Base-by-base conservation (phyloP, 164 flowering plant genomes). In the Magnolia changhungtana region DNA sequence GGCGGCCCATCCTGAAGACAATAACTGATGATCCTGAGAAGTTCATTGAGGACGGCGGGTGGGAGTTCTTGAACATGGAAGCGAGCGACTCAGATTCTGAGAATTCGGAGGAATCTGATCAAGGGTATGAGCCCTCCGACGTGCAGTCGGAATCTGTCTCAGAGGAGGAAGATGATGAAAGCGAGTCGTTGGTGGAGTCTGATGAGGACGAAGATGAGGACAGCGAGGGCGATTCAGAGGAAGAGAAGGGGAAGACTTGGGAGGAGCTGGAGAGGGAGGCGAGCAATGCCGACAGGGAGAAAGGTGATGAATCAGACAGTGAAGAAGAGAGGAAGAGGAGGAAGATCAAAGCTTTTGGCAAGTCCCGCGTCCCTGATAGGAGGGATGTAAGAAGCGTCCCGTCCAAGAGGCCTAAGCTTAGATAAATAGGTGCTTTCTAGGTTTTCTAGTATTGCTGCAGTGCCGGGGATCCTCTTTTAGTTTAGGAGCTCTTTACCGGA, bases 201-300 rank as follows among this genome's bases (percentile, higher is more conserved):
- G 96, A 90, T 27, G 93, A 91, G 27, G 95, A 89, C 4, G 91
- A 86, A 63, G 94, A 89, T 19, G 95, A 91, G 66, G 92, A 81
- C 10, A 79, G 86, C 0, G 97, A 88, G 52, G 94, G 87, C 63
- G 91, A 79, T 4, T 88, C 86, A 0, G 96, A 88, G 79, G 98
- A 93, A 72, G 93, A 91, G 52, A 74, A 91, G 69, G 98, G 94
- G 9, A 90, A 89, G 81, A 89, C 94, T 9, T 91, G 98, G 98
- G 94, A 93, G 67, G 98, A 93, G 88, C 81, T 93, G 80, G 96
- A 93, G 74, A 88, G 93, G 80, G 98, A 93, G 84, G 98, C 96
- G 31, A 90, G 90, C 81, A 82, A 91, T 84, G 96, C 94, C 24
- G 96, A 93, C 67, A 81, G 87, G 67, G 92, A 90, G 85, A 85